Percentiles rank a stretch among this genome's conserved stretches.
Evolutionary conservation across 1,284 basidiomycete species (phyloP).

Genomic region (Malassezia psittaci): DNA sequence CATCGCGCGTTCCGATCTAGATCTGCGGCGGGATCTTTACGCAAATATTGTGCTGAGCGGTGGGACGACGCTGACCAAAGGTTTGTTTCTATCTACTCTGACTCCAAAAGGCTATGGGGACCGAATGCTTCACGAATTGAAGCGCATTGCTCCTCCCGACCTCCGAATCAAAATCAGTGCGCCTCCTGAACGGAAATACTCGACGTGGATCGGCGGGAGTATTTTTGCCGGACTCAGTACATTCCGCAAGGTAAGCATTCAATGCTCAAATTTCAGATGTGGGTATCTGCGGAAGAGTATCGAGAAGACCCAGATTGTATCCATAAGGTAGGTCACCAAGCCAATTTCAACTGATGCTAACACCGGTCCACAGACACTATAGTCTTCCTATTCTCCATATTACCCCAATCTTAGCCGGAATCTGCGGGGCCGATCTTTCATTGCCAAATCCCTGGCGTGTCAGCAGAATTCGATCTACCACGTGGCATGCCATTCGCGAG

Average conservation of each 20-base stretch:
- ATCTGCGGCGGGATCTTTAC: slow-evolving; percentile 87
- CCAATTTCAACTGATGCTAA: not conserved
- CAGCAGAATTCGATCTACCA: too few relatives aligned
- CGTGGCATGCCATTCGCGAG: too few relatives aligned
- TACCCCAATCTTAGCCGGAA: too few relatives aligned
- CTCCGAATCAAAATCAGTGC: slow-evolving; percentile 99
- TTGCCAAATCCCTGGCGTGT: too few relatives aligned
- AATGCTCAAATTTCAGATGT: slow-evolving; percentile 20
- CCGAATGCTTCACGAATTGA: slow-evolving; percentile 84
- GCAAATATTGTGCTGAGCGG: slow-evolving; percentile 94
- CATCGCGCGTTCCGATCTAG: slow-evolving; percentile 56
- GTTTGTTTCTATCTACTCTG: slow-evolving; percentile 1
- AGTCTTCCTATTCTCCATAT: not conserved
- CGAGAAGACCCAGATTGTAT: slow-evolving; percentile 98
- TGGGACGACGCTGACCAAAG: slow-evolving; percentile 63
- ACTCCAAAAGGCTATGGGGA: slow-evolving; percentile 62
- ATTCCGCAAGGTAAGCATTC: slow-evolving; percentile 73
- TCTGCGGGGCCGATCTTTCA: too few relatives aligned
- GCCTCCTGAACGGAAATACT: slow-evolving; percentile 98
- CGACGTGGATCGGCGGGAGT: slow-evolving; percentile 91
- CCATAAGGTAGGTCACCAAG: slow-evolving; percentile 58
- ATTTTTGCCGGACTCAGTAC: slow-evolving; percentile 79
- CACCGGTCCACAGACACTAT: not conserved
- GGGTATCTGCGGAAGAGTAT: slow-evolving; percentile 93
- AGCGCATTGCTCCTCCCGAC: slow-evolving; percentile 90